Evolutionary conservation across 139 green algal species (phyloP).

Genomic region (Mesotaenium endlicherianum): DNA sequence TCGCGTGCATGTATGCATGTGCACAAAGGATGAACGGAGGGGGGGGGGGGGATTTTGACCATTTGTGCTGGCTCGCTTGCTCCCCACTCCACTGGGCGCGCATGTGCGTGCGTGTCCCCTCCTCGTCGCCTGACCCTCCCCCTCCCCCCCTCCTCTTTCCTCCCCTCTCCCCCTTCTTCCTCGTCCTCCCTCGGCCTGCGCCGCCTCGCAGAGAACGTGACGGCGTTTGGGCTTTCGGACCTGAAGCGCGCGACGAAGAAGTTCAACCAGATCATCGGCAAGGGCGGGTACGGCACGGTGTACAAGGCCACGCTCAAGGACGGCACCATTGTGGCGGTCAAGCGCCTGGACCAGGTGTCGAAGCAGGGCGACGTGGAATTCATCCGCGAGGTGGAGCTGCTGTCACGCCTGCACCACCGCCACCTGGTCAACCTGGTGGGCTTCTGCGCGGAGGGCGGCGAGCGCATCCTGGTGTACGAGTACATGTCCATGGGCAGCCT

Average conservation of each 20-base stretch:
- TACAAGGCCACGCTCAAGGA: constrained; percentile 44
- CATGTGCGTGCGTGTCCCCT: no score
- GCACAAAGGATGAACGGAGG: no score
- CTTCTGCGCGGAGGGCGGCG: constrained; percentile 54
- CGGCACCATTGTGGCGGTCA: constrained; percentile 29
- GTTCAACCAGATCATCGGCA: constrained; percentile 32
- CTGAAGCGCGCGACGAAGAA: constrained; percentile 43
- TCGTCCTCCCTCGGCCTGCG: no score
- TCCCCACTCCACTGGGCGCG: no score
- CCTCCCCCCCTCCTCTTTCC: no score
- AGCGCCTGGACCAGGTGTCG: constrained; percentile 35
- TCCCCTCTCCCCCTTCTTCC: no score
- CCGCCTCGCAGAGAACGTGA: not conserved
- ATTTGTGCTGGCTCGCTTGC: no score
- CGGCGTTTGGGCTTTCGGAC: constrained; percentile 17
- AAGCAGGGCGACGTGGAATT: constrained; percentile 61
- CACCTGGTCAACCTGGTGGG: constrained; percentile 58
- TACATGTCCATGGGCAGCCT: constrained; percentile 39
- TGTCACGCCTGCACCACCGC: constrained; percentile 49
- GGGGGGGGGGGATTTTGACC: no score
- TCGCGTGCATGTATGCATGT: no score
- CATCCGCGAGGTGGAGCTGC: constrained; percentile 57
- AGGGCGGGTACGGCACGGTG: constrained; percentile 43
- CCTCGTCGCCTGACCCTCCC: no score
- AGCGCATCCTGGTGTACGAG: constrained; percentile 37